Percentiles rank a stretch among this genome's conserved stretches.
These are phyloP conservation scores for Colletotrichum spaethianum DNA, from an alignment of 2,329 filamentous ascomycete genomes.

Conservation along the genomic window DNA sequence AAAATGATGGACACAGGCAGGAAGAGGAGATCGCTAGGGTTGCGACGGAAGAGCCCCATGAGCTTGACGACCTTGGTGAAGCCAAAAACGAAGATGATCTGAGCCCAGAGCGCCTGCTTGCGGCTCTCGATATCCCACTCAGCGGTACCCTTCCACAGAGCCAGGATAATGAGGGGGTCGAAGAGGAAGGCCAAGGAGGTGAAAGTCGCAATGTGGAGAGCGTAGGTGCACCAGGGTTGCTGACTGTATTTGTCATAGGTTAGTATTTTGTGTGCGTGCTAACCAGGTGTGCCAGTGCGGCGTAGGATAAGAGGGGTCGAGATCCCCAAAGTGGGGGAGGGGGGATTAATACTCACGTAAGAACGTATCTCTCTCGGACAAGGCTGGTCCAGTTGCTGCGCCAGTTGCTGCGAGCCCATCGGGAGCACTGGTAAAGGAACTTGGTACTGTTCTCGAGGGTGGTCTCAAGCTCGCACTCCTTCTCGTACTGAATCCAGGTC, in stretches of 20 bases:
- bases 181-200: slow-evolving; percentile 87
- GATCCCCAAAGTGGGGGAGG: not conserved
- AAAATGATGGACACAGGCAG: slow-evolving; percentile 90
- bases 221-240: slow-evolving; percentile 94
- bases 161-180: slow-evolving; percentile 80
- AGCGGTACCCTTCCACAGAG: slow-evolving; percentile 78
- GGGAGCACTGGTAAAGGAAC: slow-evolving; percentile 92
- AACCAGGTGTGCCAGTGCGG: not conserved
- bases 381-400: slow-evolving; percentile 95
- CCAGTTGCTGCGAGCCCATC: slow-evolving; percentile 98
- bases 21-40: slow-evolving; percentile 84
- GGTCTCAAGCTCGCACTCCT: slow-evolving; percentile 91
- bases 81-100: slow-evolving; percentile 81
- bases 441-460: slow-evolving; percentile 91
- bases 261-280: slow-evolving; percentile 34
- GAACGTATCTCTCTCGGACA: slow-evolving; percentile 85
- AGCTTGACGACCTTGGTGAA: slow-evolving; percentile 95
- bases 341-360: slow-evolving; percentile 77
- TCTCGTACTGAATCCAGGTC: slow-evolving; percentile 95
- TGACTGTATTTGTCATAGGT: slow-evolving; percentile 69
- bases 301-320: not conserved
- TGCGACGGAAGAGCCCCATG: slow-evolving; percentile 85
- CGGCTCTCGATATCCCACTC: slow-evolving; percentile 70
- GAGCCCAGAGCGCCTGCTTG: slow-evolving; percentile 69
- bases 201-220: slow-evolving; percentile 92